A percentile compares a stretch with the other conserved stretches of the same genome.
These are phyloP conservation scores for Mycena venus DNA, from an alignment of 768 basidiomycete species.

Conservation along the genomic window DNA sequence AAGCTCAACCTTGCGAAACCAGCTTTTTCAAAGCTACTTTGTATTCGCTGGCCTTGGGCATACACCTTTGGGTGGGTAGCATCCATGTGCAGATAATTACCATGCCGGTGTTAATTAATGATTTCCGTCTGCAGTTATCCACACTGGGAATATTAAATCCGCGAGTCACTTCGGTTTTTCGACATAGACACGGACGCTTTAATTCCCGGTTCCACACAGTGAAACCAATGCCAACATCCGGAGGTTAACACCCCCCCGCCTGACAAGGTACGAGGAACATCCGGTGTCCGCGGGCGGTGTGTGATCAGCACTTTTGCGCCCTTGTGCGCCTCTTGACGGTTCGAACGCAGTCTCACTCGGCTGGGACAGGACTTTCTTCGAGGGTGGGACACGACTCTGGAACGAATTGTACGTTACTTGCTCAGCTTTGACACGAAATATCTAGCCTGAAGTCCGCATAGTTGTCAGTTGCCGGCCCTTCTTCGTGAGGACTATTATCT, in stretches of 20 bases:
- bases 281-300: constrained; percentile 12
- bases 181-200: not conserved
- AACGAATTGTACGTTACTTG: constrained; percentile 20
- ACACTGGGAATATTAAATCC: not conserved
- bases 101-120: not conserved
- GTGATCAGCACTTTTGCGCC: not conserved
- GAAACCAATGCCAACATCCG: not conserved
- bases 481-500: constrained; percentile 23
- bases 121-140: not conserved
- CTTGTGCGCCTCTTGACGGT: not conserved
- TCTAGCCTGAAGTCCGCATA: constrained; percentile 11
- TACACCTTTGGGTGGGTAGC: not conserved
- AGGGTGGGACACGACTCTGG: constrained; percentile 14
- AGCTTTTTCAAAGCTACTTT: not conserved
- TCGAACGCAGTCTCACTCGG: not conserved
- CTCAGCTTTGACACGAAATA: constrained; percentile 5
- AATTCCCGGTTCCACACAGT: not conserved
- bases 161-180: not conserved
- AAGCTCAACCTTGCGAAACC: not conserved
- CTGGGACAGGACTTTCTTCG: not conserved
- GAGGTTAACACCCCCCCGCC: not conserved
- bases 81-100: not conserved
- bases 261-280: not conserved
- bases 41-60: not conserved
- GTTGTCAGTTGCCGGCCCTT: constrained; percentile 22